phyloP scores from a whole-genome alignment of 2,329 filamentous ascomycete genomes.

The Trichophyton verrucosum region DNA sequence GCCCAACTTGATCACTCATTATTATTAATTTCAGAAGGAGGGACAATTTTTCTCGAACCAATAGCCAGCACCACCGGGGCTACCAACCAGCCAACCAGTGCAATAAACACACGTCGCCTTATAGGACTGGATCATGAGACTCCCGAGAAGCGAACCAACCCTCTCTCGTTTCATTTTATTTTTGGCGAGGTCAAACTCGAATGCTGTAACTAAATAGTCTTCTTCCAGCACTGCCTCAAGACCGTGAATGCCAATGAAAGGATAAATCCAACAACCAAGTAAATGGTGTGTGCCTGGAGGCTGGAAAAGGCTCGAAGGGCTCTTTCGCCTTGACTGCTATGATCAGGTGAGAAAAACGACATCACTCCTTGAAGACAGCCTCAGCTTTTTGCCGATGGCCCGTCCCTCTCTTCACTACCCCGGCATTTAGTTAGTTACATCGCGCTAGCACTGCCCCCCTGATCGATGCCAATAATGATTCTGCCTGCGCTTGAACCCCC shows the following conservation, averaged over 20 bases:
- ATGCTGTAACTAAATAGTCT: not conserved
- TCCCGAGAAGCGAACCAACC: not conserved
- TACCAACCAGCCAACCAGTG: not conserved
- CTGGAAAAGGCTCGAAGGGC: not conserved
- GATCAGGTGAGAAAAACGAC: too few relatives aligned
- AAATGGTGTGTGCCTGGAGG: not conserved
- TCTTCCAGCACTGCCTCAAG: not conserved
- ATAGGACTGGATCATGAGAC: not conserved
- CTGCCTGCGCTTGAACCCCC: not conserved
- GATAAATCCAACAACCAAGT: not conserved
- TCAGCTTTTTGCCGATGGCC: not conserved
- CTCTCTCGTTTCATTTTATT: not conserved
- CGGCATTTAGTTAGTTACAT: not conserved
- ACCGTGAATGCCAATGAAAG: not conserved
- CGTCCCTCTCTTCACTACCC: not conserved
- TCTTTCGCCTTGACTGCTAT: not conserved
- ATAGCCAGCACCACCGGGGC: not conserved
- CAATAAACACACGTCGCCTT: not conserved
- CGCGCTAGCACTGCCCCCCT: not conserved
- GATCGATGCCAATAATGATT: not conserved
- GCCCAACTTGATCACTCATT: constrained; percentile 1
- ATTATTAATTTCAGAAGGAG: not conserved
- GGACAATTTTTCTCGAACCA: not conserved
- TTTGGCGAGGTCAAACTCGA: not conserved
- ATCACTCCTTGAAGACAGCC: not conserved